Conservation (phyloP, 768 basidiomycete species). For the Podaxis sp. region DNA sequence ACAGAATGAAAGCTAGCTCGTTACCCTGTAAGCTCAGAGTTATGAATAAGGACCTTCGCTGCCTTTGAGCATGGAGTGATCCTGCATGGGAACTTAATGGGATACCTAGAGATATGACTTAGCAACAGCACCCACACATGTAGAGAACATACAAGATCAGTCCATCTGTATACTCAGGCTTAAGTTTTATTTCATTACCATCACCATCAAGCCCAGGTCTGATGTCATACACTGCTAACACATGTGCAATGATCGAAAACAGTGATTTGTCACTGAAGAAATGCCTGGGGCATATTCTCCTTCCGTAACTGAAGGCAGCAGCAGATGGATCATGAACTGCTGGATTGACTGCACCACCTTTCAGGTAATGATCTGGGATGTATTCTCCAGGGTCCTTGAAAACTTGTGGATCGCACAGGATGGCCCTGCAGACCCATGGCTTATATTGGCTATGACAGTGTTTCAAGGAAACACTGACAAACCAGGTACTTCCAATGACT, state of each 20-base stretch:
- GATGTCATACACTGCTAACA: slow-evolving; percentile 7
- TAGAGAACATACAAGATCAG: slow-evolving; percentile 2
- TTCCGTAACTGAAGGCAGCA: slow-evolving; percentile 24
- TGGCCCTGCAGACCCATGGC: neutral
- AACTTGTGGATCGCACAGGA: slow-evolving; percentile 33
- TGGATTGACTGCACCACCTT: slow-evolving; percentile 19
- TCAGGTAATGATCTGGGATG: slow-evolving; percentile 40
- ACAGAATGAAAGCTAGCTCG: no score
- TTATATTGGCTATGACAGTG: neutral
- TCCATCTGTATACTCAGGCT: neutral
- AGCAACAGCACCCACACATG: neutral
- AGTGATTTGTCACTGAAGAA: slow-evolving; percentile 7
- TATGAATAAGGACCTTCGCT: no score
- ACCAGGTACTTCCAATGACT: slow-evolving; percentile 27
- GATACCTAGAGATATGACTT: neutral
- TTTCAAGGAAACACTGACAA: neutral
- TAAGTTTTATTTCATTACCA: neutral
- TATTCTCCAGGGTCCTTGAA: slow-evolving; percentile 42
- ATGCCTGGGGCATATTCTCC: slow-evolving; percentile 13
- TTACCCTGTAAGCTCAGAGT: no score
- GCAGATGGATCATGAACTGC: slow-evolving; percentile 10
- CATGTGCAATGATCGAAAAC: neutral
- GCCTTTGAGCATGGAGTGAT: no score
- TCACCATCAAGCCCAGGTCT: slow-evolving; percentile 3
- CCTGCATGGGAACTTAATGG: neutral